phyloP scores from a whole-genome alignment of 768 basidiomycete species.

The Ramaria rubella region DNA sequence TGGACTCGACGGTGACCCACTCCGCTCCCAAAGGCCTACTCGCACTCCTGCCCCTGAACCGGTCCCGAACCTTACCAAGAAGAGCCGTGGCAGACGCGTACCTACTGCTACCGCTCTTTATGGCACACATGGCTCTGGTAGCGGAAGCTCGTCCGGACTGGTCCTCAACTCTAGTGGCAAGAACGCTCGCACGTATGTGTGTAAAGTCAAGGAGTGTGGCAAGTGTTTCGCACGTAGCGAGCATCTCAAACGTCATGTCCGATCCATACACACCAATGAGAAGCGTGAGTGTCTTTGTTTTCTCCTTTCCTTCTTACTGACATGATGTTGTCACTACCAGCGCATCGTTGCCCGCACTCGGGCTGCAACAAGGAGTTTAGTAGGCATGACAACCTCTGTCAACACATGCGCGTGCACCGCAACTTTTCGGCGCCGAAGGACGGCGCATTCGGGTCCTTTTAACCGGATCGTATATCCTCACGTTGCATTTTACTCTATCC shows the following conservation, averaged over 20 bases:
- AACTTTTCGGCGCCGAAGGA: neutral
- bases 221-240: slow-evolving; percentile 87
- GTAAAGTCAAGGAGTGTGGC: slow-evolving; percentile 75
- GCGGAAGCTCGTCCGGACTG: neutral
- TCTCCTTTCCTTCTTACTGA: slow-evolving; percentile 16
- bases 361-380: slow-evolving; percentile 70
- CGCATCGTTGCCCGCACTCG: slow-evolving; percentile 63
- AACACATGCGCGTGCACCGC: slow-evolving; percentile 66
- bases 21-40: neutral
- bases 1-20: neutral
- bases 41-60: slow-evolving; percentile 21
- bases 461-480: neutral
- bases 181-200: slow-evolving; percentile 50
- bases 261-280: slow-evolving; percentile 87
- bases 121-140: neutral
- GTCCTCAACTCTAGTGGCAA: neutral
- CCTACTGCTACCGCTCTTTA: slow-evolving; percentile 14
- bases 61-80: slow-evolving; percentile 20
- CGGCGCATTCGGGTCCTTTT: neutral
- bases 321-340: slow-evolving; percentile 29
- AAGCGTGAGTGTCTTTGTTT: slow-evolving; percentile 57
- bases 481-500: neutral
- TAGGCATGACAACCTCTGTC: slow-evolving; percentile 72
- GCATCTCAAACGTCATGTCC: slow-evolving; percentile 83
- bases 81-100: slow-evolving; percentile 24